phyloP scores from a whole-genome alignment of 1,284 basidiomycete genomes.

The Boletus sp. region DNA sequence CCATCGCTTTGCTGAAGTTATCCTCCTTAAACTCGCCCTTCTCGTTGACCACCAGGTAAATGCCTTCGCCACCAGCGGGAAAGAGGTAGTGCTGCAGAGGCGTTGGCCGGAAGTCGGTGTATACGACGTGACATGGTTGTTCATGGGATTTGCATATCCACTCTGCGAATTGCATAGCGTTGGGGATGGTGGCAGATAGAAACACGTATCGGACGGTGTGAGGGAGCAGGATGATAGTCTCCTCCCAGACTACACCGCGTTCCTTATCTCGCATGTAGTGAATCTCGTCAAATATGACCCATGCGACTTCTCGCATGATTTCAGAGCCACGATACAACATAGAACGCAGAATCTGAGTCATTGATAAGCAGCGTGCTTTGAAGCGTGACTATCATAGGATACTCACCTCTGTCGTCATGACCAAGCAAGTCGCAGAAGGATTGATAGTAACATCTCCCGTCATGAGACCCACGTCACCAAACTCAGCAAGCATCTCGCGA shows the following conservation, averaged over 20 bases:
- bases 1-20: conserved; percentile 98
- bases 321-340: conserved; percentile 99
- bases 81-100: conserved; percentile 98
- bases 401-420: conserved; percentile 97
- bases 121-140: conserved; percentile 98
- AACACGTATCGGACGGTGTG: conserved; percentile 97
- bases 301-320: conserved; percentile 99
- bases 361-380: not conserved
- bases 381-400: not conserved
- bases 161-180: conserved; percentile 99
- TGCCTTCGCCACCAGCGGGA: conserved; percentile 93
- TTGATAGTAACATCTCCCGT: conserved; percentile 99
- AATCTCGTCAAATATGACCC: conserved; percentile 99
- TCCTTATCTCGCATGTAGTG: conserved; percentile 99
- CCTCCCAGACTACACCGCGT: conserved; percentile 84
- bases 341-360: conserved; percentile 84
- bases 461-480: conserved; percentile 98
- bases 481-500: conserved; percentile 94
- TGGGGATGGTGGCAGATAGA: conserved; percentile 99
- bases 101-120: conserved; percentile 98
- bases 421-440: conserved; percentile 92
- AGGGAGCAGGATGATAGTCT: conserved; percentile 95
- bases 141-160: conserved; percentile 98
- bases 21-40: conserved; percentile 96
- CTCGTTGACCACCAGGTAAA: conserved; percentile 97